Percentiles rank a stretch among this genome's conserved stretches.
Evolutionary conservation across 352 stramenopile species (phyloP).

Genomic region (Pythium scleroteichum): DNA sequence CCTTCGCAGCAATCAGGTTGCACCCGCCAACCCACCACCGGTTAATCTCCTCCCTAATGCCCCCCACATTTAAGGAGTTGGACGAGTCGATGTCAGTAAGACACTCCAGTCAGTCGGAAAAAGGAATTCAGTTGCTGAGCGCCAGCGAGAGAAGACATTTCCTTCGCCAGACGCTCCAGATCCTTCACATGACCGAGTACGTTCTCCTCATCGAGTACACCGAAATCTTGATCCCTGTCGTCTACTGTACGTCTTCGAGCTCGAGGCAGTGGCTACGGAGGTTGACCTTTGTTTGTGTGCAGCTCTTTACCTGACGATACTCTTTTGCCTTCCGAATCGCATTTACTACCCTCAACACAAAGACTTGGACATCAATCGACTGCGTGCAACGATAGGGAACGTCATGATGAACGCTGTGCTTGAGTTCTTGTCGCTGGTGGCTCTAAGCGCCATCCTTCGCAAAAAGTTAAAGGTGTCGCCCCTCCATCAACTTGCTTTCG

Average conservation of each 20-base stretch:
- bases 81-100: too few relatives aligned
- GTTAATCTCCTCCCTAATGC: too few relatives aligned
- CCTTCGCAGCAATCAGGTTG: too few relatives aligned
- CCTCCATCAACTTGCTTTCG: slow-evolving; percentile 1
- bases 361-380: background rate
- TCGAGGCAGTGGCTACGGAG: background rate
- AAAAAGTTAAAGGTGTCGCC: background rate
- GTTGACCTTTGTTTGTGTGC: background rate
- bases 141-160: slow-evolving; percentile 12
- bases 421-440: background rate
- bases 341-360: background rate
- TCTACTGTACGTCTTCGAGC: slow-evolving; percentile 29
- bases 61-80: too few relatives aligned
- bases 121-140: too few relatives aligned
- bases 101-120: too few relatives aligned
- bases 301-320: background rate
- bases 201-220: slow-evolving; percentile 34
- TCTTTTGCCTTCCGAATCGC: slow-evolving; percentile 2
- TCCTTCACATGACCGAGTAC: slow-evolving; percentile 39
- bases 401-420: background rate
- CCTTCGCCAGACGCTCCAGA: slow-evolving; percentile 25
- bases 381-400: background rate
- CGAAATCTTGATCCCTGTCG: slow-evolving; percentile 32
- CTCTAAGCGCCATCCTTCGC: background rate
- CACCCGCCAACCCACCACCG: too few relatives aligned